Percentiles rank a stretch among this genome's conserved stretches.
Evolutionary conservation across 31 red algal genomes (phyloP).

Genomic region (Odonthalia washingtoniensis): DNA sequence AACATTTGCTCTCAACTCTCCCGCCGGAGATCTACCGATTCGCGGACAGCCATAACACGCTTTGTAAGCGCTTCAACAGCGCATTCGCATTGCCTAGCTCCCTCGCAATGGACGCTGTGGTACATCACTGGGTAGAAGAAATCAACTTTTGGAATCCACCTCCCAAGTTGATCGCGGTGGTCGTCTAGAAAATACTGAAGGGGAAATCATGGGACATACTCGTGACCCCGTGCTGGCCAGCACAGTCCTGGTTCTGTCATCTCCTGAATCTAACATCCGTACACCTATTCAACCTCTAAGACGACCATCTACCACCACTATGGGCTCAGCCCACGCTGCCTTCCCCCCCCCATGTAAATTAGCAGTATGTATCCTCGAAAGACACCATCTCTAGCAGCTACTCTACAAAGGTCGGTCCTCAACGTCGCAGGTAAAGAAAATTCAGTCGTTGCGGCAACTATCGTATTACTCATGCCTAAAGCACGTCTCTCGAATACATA

Average conservation of each 20-base stretch:
- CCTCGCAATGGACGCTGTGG: neutral
- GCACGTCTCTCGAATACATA: constrained; percentile 18
- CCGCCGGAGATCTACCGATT: neutral
- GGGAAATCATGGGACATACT: no score
- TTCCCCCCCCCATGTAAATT: neutral
- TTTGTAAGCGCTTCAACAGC: no score
- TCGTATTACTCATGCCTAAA: constrained; percentile 28
- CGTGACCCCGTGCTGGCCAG: no score
- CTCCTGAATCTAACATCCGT: neutral
- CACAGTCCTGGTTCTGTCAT: neutral
- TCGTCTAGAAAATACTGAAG: no score
- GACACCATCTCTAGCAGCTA: neutral
- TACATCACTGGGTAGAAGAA: constrained; percentile 13
- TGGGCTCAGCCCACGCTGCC: neutral
- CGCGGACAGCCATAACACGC: no score
- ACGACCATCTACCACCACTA: neutral
- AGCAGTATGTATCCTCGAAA: neutral
- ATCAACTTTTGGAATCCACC: neutral
- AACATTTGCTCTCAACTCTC: neutral
- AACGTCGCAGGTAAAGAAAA: neutral
- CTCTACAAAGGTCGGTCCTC: neutral
- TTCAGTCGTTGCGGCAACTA: neutral
- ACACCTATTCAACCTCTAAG: neutral
- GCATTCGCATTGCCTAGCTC: neutral
- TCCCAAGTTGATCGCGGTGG: no score